Evolutionary conservation across 2,329 filamentous ascomycete species (phyloP).

Genomic region (Plenodomus lindquistii): DNA sequence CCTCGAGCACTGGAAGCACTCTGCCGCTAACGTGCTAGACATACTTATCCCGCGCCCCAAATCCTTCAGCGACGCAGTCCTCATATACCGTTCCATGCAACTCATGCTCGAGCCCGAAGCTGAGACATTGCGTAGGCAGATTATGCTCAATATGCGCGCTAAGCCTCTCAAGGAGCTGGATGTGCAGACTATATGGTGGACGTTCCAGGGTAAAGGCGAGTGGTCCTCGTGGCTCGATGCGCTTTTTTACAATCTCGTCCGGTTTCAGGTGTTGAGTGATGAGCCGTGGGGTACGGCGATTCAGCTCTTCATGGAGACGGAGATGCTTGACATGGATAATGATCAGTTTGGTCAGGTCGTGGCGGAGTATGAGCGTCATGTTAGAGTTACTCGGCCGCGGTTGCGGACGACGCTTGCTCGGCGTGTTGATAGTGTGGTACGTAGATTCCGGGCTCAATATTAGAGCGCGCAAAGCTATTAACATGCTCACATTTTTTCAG

Average conservation of each 20-base stretch:
- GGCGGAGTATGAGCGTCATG: neutral
- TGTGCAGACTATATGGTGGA: slow-evolving; percentile 6
- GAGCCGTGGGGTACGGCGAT: slow-evolving; percentile 6
- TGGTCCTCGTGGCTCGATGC: slow-evolving; percentile 2
- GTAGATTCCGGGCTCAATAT: neutral
- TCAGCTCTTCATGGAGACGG: slow-evolving; percentile 5
- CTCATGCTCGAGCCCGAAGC: neutral
- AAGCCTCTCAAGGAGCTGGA: slow-evolving; percentile 6
- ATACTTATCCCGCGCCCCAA: neutral
- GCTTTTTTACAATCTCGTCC: slow-evolving; percentile 3
- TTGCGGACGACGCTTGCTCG: neutral
- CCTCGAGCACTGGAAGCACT: neutral
- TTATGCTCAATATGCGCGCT: neutral
- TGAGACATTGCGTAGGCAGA: neutral
- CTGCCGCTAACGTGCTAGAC: neutral
- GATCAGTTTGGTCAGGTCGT: neutral
- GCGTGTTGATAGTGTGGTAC: neutral
- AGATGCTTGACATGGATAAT: neutral
- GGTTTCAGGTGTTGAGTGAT: slow-evolving; percentile 2
- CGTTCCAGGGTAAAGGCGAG: neutral
- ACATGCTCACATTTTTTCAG: neutral
- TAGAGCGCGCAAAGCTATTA: neutral
- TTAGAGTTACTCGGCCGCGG: no score
- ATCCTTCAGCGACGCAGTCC: neutral
- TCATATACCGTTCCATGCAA: neutral